Evolutionary conservation across 2,329 filamentous ascomycete genomes (phyloP).

Genomic region (Neonectria coccinea): DNA sequence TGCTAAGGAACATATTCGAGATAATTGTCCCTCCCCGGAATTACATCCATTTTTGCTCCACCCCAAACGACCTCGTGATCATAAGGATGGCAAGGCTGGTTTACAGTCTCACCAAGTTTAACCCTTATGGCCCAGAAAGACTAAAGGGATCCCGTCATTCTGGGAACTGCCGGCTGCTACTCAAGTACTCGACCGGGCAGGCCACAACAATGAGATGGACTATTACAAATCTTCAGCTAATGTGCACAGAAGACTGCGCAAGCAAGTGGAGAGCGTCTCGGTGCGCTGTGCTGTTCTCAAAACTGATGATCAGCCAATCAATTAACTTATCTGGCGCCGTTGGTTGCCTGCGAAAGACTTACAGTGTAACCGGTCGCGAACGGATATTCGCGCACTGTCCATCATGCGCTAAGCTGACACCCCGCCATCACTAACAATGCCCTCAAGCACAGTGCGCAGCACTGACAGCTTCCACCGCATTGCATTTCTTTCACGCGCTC

Average conservation of each 20-base stretch:
- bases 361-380: background rate
- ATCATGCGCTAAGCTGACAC: background rate
- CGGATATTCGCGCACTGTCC: background rate
- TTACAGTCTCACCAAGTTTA: background rate
- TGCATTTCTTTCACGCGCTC: background rate
- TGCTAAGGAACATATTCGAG: conserved; percentile 8
- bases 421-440: background rate
- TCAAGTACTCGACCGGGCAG: too few relatives aligned
- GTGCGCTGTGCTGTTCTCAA: background rate
- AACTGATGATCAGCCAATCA: background rate
- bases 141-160: too few relatives aligned
- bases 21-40: background rate
- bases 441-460: background rate
- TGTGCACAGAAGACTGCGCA: too few relatives aligned
- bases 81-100: background rate
- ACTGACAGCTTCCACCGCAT: background rate
- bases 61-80: background rate
- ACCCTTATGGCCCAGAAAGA: background rate
- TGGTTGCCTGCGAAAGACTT: background rate
- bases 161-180: too few relatives aligned
- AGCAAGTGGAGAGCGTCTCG: too few relatives aligned
- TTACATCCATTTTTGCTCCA: background rate
- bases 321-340: background rate
- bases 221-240: too few relatives aligned
- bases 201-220: too few relatives aligned